Evolutionary conservation across 192 early-diverging fungal species (phyloP).

Genomic region (Umbelopsis isabellina): DNA sequence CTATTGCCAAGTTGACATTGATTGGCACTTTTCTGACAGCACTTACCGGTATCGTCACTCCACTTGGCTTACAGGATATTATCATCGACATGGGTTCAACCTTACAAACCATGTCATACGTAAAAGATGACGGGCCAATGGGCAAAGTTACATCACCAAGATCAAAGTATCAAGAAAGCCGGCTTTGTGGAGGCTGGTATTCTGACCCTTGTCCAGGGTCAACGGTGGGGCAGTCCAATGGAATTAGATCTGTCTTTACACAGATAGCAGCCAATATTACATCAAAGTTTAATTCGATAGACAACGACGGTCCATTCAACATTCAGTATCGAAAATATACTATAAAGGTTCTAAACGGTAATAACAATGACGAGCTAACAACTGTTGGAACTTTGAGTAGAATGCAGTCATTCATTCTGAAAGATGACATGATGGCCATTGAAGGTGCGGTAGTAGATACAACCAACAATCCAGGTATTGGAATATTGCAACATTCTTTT

Average conservation of each 20-base stretch:
- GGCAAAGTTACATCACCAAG: not conserved
- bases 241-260: not conserved
- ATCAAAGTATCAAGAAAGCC: constrained; percentile 1
- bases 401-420: not conserved
- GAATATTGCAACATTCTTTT: not conserved
- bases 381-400: not conserved
- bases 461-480: constrained; percentile 4
- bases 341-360: not conserved
- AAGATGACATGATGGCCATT: not conserved
- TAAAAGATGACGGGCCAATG: not conserved
- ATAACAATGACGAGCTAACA: not conserved
- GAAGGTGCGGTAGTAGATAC: not conserved
- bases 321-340: constrained; percentile 2
- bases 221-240: not conserved
- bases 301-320: not conserved
- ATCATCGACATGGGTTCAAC: not conserved
- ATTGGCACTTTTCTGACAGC: not conserved
- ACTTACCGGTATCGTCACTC: not conserved
- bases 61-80: not conserved
- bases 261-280: not conserved
- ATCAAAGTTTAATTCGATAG: not conserved
- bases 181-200: not conserved
- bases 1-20: not conserved
- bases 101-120: not conserved
- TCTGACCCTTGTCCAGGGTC: not conserved